Evolutionary conservation across 75 land plant species (phyloP).

Genomic region (Selaginella tamariscina): DNA sequence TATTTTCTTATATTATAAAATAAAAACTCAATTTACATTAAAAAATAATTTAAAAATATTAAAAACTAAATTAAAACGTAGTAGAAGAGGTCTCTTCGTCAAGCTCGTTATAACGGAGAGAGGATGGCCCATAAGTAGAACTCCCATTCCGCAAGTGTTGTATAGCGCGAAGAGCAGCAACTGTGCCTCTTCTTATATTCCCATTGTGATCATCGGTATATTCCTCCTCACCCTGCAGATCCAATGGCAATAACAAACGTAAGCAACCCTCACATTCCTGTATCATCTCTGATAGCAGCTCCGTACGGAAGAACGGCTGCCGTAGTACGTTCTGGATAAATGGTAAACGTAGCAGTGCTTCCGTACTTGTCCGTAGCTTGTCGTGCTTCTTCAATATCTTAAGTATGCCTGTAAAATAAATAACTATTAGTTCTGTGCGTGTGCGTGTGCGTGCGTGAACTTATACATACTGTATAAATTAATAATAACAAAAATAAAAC

Average conservation of each 20-base stretch:
- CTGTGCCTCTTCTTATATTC: background rate
- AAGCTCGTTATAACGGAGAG: background rate
- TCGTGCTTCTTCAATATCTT: constrained; percentile 12
- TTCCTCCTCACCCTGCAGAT: background rate
- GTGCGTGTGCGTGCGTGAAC: too few species aligned
- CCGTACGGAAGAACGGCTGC: constrained; percentile 6
- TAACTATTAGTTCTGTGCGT: too few species aligned
- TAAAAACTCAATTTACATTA: too few species aligned
- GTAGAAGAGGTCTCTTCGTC: too few species aligned
- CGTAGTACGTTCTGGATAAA: background rate
- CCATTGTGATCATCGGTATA: background rate
- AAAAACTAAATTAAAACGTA: too few species aligned
- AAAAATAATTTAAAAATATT: too few species aligned
- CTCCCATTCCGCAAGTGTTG: constrained; percentile 6
- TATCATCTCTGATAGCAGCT: background rate
- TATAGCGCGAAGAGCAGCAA: background rate
- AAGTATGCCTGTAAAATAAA: background rate
- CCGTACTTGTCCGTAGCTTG: background rate
- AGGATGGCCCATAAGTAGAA: constrained; percentile 5
- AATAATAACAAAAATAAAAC: too few species aligned
- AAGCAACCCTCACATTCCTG: background rate
- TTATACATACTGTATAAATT: too few species aligned
- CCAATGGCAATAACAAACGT: background rate
- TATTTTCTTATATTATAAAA: too few species aligned
- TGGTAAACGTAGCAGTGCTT: background rate